A percentile compares a stretch with the other conserved stretches of the same genome.
Conservation (phyloP, 257 asterid genomes). For the Sherardia arvensis region DNA sequence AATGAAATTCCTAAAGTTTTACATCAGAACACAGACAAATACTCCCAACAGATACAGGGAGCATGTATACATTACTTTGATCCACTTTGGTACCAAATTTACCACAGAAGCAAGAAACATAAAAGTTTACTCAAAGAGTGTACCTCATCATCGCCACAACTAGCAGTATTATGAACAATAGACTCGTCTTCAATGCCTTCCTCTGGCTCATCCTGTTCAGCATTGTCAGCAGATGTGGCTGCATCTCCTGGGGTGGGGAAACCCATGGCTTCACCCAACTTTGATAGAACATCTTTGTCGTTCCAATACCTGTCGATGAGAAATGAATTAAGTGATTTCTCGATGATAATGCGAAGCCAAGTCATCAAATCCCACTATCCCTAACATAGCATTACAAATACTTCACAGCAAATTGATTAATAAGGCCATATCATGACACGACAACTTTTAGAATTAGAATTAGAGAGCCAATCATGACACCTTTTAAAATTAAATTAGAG, state of each 20-base stretch:
- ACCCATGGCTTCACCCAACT: constrained; percentile 96
- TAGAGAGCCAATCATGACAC: not conserved
- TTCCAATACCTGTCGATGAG: constrained; percentile 67
- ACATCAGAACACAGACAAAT: not conserved
- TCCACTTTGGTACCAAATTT: not conserved
- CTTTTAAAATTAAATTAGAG: not conserved
- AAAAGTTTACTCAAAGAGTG: not conserved
- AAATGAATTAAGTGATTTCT: constrained; percentile 1
- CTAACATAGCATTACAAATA: not conserved
- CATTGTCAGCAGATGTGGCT: constrained; percentile 51
- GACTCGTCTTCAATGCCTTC: constrained; percentile 84
- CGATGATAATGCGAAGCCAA: constrained; percentile 6
- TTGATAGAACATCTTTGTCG: constrained; percentile 72
- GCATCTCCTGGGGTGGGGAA: constrained; percentile 62
- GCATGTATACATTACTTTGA: not conserved
- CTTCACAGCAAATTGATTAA: no score
- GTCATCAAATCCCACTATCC: no score
- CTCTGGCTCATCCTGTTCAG: constrained; percentile 62
- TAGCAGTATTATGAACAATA: constrained; percentile 77
- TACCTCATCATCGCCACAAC: constrained; percentile 88
- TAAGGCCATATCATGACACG: not conserved
- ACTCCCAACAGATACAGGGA: not conserved
- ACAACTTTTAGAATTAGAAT: not conserved
- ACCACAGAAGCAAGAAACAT: not conserved
- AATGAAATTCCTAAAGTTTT: not conserved